Evolutionary conservation across 208 protist species (phyloP), one percentile per base, ranked within the genome.

Genomic region (Vickermania ingenoplastis): DNA sequence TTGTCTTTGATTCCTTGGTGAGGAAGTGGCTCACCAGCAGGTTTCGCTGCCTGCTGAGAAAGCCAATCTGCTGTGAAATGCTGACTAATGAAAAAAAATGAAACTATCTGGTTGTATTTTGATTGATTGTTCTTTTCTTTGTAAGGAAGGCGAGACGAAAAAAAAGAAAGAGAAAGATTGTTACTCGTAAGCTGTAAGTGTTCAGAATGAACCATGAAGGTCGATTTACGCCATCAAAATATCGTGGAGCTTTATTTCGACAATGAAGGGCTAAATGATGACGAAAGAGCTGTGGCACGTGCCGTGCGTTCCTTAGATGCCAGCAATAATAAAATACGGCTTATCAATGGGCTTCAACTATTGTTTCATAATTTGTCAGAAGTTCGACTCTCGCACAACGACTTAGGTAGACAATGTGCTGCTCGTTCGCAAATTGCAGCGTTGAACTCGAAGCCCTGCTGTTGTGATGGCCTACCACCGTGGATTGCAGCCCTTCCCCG

Each of bases 191-290:
- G n/a, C n/a, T n/a, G n/a, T n/a, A n/a, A n/a, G n/a, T n/a, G n/a
- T n/a, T n/a, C n/a, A n/a, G n/a, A n/a, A n/a, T n/a, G 25, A 25
- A 28, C 27, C 41, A 94, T 94, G 87, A 75, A 91, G 21, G 71
- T 94, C 50, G 81, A 94, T 41, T 60, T 94, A 45, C 71, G 69
- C 22, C 45, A 76, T 53, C 73, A 80, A 31, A 73, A 65, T 11
- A 86, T 94, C 31, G 66, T 59, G 29, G 82, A 89, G 57, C 71
- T 94, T 3, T 69, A 66, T 50, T 94, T 94, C 56, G 73, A 80
- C 51, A 50, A 31, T 0, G 49, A 56, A 49, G 52, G 67, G 22
- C 65, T 71, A 0, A 75, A 55, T 5, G 41, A 53, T 23, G 81
- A 92, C 60, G 88, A 90, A 59, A 62, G 51, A 5, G 58, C 59